Percentiles rank a stretch among this genome's conserved stretches.
phyloP scores from a whole-genome alignment of 1,284 basidiomycete genomes.

The Gomphus bonarii region DNA sequence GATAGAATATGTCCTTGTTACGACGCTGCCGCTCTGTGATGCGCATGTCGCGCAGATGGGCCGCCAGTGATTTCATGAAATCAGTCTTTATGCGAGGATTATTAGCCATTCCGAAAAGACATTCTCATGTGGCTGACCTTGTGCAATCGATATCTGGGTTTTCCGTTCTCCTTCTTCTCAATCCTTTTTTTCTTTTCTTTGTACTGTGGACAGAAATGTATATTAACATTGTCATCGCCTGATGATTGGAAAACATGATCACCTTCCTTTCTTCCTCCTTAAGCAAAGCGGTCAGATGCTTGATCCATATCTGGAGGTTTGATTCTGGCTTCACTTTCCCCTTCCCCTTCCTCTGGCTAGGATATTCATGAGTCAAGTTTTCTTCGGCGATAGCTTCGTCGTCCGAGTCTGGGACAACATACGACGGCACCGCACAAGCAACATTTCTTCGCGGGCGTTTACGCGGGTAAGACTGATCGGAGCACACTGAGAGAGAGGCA shows the following conservation, averaged over 20 bases:
- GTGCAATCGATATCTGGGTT: slow-evolving; percentile 36
- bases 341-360: slow-evolving; percentile 1
- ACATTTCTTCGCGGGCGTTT: slow-evolving; percentile 51
- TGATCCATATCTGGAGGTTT: slow-evolving; percentile 56
- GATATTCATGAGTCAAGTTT: slow-evolving; percentile 18
- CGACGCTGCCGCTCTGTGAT: slow-evolving; percentile 31
- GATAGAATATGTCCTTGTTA: neutral
- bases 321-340: slow-evolving; percentile 34
- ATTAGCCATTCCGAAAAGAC: neutral
- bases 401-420: slow-evolving; percentile 59
- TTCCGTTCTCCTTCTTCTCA: slow-evolving; percentile 33
- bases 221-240: slow-evolving; percentile 11
- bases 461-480: slow-evolving; percentile 23
- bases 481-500: neutral
- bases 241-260: neutral
- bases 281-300: slow-evolving; percentile 42
- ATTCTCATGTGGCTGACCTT: slow-evolving; percentile 35
- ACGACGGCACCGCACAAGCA: slow-evolving; percentile 42
- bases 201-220: slow-evolving; percentile 30
- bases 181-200: slow-evolving; percentile 49
- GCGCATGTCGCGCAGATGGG: slow-evolving; percentile 47
- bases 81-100: slow-evolving; percentile 36
- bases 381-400: slow-evolving; percentile 48
- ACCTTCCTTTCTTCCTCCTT: slow-evolving; percentile 63
- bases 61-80: slow-evolving; percentile 49